phyloP scores from a whole-genome alignment of 306 rosid genomes.

The Vicia villosa region DNA sequence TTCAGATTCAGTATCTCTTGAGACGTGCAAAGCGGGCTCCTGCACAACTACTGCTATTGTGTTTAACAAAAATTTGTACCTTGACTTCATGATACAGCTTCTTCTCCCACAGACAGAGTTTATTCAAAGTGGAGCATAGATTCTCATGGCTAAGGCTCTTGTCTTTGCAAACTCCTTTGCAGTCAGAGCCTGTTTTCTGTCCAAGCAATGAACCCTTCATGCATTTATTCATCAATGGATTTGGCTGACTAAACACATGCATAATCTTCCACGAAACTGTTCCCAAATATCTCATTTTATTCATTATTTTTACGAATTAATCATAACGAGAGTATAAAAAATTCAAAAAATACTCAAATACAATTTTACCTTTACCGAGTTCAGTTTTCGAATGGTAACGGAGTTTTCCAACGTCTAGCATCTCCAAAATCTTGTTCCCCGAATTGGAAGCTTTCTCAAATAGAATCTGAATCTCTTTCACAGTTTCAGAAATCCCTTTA shows the following conservation, averaged over 20 bases:
- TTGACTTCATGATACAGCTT: constrained; percentile 75
- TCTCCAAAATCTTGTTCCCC: constrained; percentile 52
- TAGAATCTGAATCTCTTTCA: constrained; percentile 62
- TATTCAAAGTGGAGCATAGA: constrained; percentile 60
- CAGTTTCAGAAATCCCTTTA: constrained; percentile 41
- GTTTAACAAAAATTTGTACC: too few relatives aligned
- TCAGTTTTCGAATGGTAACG: constrained; percentile 50
- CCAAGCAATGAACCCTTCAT: constrained; percentile 34
- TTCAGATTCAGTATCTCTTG: too few relatives aligned
- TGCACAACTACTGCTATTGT: too few relatives aligned
- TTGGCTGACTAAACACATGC: constrained; percentile 41
- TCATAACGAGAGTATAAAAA: background rate
- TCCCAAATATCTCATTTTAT: background rate
- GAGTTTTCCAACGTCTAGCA: constrained; percentile 57
- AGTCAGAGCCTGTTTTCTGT: constrained; percentile 23
- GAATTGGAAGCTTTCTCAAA: constrained; percentile 71
- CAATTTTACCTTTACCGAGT: constrained; percentile 59
- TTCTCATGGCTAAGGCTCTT: constrained; percentile 36
- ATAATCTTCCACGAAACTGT: constrained; percentile 59
- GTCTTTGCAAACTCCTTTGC: constrained; percentile 40
- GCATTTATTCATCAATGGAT: constrained; percentile 20
- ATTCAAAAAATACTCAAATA: background rate
- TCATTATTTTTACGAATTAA: constrained; percentile 18
- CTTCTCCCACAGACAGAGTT: constrained; percentile 78
- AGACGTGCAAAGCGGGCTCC: too few relatives aligned